phyloP scores from a whole-genome alignment of 2,329 filamentous ascomycete genomes.

The Talaromyces sp. region DNA sequence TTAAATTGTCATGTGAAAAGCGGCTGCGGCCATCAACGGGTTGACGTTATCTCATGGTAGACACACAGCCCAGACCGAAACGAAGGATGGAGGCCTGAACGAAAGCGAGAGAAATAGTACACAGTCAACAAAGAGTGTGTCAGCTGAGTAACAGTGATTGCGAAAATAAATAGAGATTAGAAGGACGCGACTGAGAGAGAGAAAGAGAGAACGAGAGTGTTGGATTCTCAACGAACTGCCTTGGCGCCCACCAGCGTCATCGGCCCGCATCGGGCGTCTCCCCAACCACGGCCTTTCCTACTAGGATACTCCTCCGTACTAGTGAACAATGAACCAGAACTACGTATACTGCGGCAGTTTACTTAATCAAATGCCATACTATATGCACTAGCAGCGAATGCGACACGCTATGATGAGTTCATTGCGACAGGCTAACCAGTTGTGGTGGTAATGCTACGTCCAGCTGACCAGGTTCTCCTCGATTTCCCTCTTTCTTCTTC shows the following conservation, averaged over 20 bases:
- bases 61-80: not conserved
- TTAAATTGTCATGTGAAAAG: constrained; percentile 15
- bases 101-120: not conserved
- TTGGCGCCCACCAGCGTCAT: constrained; percentile 14
- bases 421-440: not conserved
- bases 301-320: too few species aligned
- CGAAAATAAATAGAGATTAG: not conserved
- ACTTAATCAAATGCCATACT: not conserved
- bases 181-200: not conserved
- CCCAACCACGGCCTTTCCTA: constrained; percentile 9
- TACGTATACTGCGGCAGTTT: not conserved
- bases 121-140: not conserved
- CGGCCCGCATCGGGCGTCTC: constrained; percentile 14
- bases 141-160: not conserved
- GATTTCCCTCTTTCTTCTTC: constrained; percentile 2
- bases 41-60: constrained; percentile 3
- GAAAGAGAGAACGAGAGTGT: not conserved
- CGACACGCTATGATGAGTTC: not conserved
- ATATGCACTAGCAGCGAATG: not conserved
- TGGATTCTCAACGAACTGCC: constrained; percentile 16
- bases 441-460: not conserved
- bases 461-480: constrained; percentile 2
- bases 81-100: not conserved
- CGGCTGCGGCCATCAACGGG: constrained; percentile 3
- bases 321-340: not conserved